Base-by-base conservation (phyloP, 176 grass and related monocot genomes). In the Thalia dealbata region DNA sequence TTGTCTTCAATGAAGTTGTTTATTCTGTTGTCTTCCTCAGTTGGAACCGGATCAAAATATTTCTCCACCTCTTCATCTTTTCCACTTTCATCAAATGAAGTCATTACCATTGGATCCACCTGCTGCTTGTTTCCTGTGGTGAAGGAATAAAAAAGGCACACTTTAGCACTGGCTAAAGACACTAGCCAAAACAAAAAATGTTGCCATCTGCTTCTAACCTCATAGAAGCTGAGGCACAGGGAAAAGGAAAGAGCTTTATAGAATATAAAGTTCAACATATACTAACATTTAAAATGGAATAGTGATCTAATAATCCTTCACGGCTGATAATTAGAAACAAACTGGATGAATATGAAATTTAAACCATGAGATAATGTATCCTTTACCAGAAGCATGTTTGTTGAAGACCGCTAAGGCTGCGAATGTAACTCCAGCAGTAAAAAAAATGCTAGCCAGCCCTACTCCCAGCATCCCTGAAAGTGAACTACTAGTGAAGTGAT, bases 401-500 rank as follows among this genome's bases (percentile, higher is more conserved):
- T 23, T 77, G 59, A 43, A 73, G 52, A 92, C 6, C 58, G 89
- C 88, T 60, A 88, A 81, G 11, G 75, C 73, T 12, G 89, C 86
- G 29, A 92, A 92, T 64, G 89, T 78, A 67, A 90, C 22, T 25
- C 78, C 85, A 70, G 89, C 76, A 67, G 87, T 19, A 75, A 97
- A 90, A 78, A 97, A 74, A 29, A 81, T 56, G n/a, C 87, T 89
- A 64, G 87, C 93, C 64, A 97, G 78, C 56, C 75, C 76, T 75
- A 81, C 78, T 86, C 89, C 93, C 54, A 92, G 72, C 85, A 87
- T 66, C 50, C 82, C 92, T 96, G 86, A 78, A 81, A 82, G 70
- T 76, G 80, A 80, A 82, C 91, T 93, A 93, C 64, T 79, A 84
- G 52, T 50, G 30, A 70, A 84, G 81, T 78, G 71, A 69, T 79